A percentile compares a stretch with the other conserved stretches of the same genome.
These are phyloP conservation scores for Cephaloascus fragrans DNA, from an alignment of 805 yeast species.

Conservation along the genomic window DNA sequence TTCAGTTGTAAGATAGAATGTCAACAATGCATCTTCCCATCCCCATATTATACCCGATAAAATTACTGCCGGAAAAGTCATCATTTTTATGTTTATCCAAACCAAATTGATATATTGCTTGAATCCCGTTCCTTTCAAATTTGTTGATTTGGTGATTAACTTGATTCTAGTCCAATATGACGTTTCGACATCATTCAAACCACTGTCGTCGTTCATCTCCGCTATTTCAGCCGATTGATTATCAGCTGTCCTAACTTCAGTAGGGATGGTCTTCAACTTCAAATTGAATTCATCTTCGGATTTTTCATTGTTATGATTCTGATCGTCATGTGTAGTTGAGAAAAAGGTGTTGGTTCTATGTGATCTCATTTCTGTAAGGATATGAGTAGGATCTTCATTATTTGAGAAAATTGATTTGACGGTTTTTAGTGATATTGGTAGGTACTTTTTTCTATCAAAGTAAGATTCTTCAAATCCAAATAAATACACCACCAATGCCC, in stretches of 20 bases:
- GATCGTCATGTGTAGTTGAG: slow-evolving; percentile 1
- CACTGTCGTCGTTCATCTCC: slow-evolving; percentile 8
- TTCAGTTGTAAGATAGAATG: slow-evolving; percentile 67
- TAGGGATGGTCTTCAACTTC: neutral
- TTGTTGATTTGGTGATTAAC: slow-evolving; percentile 45
- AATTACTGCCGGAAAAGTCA: slow-evolving; percentile 55
- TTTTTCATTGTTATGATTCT: neutral
- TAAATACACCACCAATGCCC: slow-evolving; percentile 39
- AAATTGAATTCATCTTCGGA: slow-evolving; percentile 1
- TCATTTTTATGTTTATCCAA: slow-evolving; percentile 40
- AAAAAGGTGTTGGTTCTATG: neutral
- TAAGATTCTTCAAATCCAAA: slow-evolving; percentile 65
- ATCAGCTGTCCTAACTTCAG: neutral
- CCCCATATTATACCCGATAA: slow-evolving; percentile 74
- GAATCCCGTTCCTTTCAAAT: slow-evolving; percentile 53
- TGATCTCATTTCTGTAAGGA: neutral
- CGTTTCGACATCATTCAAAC: slow-evolving; percentile 28
- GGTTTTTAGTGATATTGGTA: slow-evolving; percentile 4
- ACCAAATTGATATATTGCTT: slow-evolving; percentile 53
- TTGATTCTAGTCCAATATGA: slow-evolving; percentile 37
- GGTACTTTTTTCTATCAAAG: slow-evolving; percentile 43
- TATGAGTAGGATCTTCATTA: slow-evolving; percentile 1
- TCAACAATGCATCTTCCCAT: slow-evolving; percentile 63
- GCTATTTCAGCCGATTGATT: neutral
- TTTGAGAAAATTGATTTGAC: slow-evolving; percentile 3